phyloP scores from a whole-genome alignment of 257 asterid genomes.

The Solanum microdontum region DNA sequence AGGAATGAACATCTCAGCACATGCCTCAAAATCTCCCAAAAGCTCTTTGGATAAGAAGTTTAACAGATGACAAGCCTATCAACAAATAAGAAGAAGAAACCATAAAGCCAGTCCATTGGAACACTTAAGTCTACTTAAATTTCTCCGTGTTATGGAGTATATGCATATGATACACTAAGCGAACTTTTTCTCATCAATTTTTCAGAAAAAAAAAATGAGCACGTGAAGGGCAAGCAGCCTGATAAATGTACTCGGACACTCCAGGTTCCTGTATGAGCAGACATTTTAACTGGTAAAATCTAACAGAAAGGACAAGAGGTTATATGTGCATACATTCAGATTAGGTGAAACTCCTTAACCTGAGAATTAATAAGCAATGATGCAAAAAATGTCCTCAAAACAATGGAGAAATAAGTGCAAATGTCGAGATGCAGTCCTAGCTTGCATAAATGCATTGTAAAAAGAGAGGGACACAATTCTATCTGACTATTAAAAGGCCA shows the following conservation, averaged over 20 bases:
- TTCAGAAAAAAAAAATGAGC: neutral
- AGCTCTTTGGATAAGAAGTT: slow-evolving; percentile 86
- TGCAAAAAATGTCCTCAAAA: neutral
- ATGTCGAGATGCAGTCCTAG: neutral
- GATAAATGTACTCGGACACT: neutral
- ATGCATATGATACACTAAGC: neutral
- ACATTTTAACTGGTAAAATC: neutral
- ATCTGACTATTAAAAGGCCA: neutral
- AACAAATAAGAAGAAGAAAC: slow-evolving; percentile 2
- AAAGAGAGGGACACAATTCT: neutral
- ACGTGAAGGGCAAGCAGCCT: neutral
- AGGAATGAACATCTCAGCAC: slow-evolving; percentile 97
- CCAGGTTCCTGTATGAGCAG: neutral
- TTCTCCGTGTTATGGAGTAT: neutral
- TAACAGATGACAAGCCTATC: slow-evolving; percentile 79
- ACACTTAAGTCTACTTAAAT: neutral
- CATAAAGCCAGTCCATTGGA: neutral
- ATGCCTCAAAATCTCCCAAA: slow-evolving; percentile 90
- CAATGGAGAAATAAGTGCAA: neutral
- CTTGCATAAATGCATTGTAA: neutral
- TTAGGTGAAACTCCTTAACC: neutral
- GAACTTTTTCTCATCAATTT: neutral
- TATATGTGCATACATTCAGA: neutral
- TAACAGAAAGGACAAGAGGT: neutral
- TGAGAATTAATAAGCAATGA: neutral